Conservation (phyloP, 805 yeast genomes). For the Ogataea siamensis region DNA sequence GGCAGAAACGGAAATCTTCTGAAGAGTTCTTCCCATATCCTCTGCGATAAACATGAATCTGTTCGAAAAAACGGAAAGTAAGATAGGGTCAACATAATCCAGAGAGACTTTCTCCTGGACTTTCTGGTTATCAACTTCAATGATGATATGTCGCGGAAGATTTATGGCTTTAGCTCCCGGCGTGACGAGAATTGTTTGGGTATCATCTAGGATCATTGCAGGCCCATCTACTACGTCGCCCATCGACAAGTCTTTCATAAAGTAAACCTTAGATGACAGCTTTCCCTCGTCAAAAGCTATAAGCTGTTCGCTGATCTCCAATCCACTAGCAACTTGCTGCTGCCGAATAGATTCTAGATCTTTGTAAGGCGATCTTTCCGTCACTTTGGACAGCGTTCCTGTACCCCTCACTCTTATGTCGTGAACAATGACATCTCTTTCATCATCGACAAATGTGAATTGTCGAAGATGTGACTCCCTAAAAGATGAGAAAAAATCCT, state of each 20-base stretch:
- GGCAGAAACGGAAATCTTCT: conserved; percentile 44
- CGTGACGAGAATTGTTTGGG: conserved; percentile 38
- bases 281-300: conserved; percentile 32
- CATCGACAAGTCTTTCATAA: conserved; percentile 44
- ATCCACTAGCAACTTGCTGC: conserved; percentile 36
- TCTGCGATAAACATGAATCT: conserved; percentile 53
- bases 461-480: conserved; percentile 55
- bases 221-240: conserved; percentile 56
- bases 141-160: conserved; percentile 34
- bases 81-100: conserved; percentile 43
- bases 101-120: conserved; percentile 38
- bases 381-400: conserved; percentile 47
- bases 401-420: conserved; percentile 60
- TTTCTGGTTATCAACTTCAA: conserved; percentile 24
- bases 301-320: conserved; percentile 39
- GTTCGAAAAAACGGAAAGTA: conserved; percentile 43
- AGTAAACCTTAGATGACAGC: conserved; percentile 39
- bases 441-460: conserved; percentile 59
- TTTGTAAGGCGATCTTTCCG: conserved; percentile 19
- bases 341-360: conserved; percentile 48
- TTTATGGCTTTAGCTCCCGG: conserved; percentile 35
- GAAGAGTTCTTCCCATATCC: conserved; percentile 46
- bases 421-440: conserved; percentile 57
- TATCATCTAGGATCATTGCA: conserved; percentile 36
- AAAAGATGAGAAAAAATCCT: conserved; percentile 44